Base-by-base conservation (phyloP, 495 filamentous ascomycete genomes). In the Hypoxylon rickii region DNA sequence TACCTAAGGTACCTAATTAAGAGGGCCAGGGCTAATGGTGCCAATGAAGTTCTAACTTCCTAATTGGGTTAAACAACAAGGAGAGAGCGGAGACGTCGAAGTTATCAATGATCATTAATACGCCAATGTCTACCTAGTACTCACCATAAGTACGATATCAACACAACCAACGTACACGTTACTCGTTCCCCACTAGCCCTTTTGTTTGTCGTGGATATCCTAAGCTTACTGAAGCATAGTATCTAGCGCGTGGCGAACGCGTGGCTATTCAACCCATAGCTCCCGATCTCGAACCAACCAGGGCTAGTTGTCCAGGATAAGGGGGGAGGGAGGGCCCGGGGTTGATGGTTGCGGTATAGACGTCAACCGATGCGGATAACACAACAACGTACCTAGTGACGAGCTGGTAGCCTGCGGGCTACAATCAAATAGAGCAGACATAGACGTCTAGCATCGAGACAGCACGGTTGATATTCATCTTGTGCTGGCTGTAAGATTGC, bases 401-500 rank as follows among this genome's bases (percentile, higher is more conserved):
- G 12, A 42, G 12, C 15, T 22, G 7, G 15, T 29, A 20, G 20
- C n/a, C 15, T 11, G n/a, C 29, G 10, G 13, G 20, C 13, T 20
- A 39, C 10, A 7, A 12, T 32, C 37, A 24, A 21, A n/a, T n/a
- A n/a, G n/a, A n/a, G n/a, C n/a, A n/a, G n/a, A n/a, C n/a, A n/a
- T n/a, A n/a, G n/a, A n/a, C n/a, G n/a, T n/a, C n/a, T n/a, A n/a
- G n/a, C n/a, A n/a, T n/a, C n/a, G n/a, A 32, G 13, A 18, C 10
- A 40, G 46, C 17, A 46, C 19, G 3, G 40, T 41, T 21, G n/a
- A 10, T 26, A 39, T 49, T 64, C 37, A 58, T 47, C 47, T 31
- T 18, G 55, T 51, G 16, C 46, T 59, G 20, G 61, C 33, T 7
- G 66, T 55, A 33, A 63, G 51, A 41, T 61, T 63, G 29, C 66